Base-by-base conservation (phyloP, 1,284 basidiomycete species). In the Rhodotorula sp. region DNA sequence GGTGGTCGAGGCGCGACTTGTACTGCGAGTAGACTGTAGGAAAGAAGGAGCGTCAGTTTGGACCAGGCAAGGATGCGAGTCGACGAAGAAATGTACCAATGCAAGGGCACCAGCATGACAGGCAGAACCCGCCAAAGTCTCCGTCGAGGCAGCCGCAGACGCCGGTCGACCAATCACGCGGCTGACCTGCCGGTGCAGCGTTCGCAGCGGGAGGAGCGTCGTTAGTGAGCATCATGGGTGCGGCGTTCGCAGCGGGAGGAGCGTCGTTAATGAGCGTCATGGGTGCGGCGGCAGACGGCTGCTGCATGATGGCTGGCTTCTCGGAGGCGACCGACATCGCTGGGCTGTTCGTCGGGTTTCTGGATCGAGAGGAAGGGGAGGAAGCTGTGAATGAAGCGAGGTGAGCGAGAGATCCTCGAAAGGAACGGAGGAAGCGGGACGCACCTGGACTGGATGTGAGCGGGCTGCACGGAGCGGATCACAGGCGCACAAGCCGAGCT, bases 31-130 rank as follows among this genome's bases (percentile, higher is more conserved):
- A 44, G 39, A 44, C 48, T 46, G 15, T 6, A 11, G 15, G 20
- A 11, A 24, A 13, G 29, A 48, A 15, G 54, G 22, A 2, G 39
- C 47, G 22, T 36, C 17, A 5, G 17, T 10, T 15, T 17, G 22
- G 8, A 39, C 49, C 32, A 24, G 32, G 24, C 3, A 17, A 17
- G 32, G 15, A 27, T 5, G 34, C 6, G 36, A 20, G 9, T 24
- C 30, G 39, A 34, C 1, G 8, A 24, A 5, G 34, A 47, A 46
- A 27, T n/a, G n/a, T 54, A 6, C 32, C 27, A n/a, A 68, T 54
- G 61, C 66, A 68, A 0, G 66, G 66, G 46, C 66, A 68, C 56
- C 66, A 68, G 30, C 61, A 68, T 1, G 61, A 27, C 32, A 63
- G 20, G 55, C 60, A 63, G 52, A 63, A 68, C 51, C 57, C 66